Base-by-base conservation (phyloP, 2,329 filamentous ascomycete species). In the Aspergillus sp. region DNA sequence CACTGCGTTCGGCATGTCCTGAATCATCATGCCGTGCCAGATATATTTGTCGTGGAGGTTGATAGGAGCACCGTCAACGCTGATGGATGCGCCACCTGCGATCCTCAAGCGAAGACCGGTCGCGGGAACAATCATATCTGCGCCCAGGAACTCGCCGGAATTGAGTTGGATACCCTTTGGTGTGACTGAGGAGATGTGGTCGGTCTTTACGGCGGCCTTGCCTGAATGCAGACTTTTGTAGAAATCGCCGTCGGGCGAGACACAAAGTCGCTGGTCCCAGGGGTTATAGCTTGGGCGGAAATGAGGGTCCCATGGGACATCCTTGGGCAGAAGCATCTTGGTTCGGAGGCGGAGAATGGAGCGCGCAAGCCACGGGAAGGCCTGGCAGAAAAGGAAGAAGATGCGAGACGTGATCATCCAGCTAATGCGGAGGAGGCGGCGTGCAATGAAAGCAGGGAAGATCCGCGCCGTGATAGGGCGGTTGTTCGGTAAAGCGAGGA, bases 221-320 rank as follows among this genome's bases (percentile, higher is more conserved):
- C 82, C 83, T 1, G 73, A 67, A 15, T 77, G 76, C 17, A 87
- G 74, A 35, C 76, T 73, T 21, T 77, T 69, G 75, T 83, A 87
- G 69, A 86, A 86, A 66, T 87, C 84, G 19, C 81, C 82, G 55
- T 85, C 80, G 0, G 83, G 82, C n/a, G 76, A 87, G 59, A 91
- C 77, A 66, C 91, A 95, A 7, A 95, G 76, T 0, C 91, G 84
- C 71, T 96, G 90, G 55, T 91, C 82, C 81, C 90, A 88, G 0
- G 87, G 87, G 40, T 83, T 80, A 65, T 90, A 90, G 2, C 70
- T 71, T 0, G 87, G 87, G 6, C 81, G 83, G 72, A 90, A 90
- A 69, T 90, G 84, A 1, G 84, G 80, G 55, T 87, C 81, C 41
- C 82, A 71, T 3, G 84, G 79, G 37, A 86, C 72, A 17, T 77